phyloP scores from a whole-genome alignment of 2,329 filamentous ascomycete species.

The Colletotrichum sp. region DNA sequence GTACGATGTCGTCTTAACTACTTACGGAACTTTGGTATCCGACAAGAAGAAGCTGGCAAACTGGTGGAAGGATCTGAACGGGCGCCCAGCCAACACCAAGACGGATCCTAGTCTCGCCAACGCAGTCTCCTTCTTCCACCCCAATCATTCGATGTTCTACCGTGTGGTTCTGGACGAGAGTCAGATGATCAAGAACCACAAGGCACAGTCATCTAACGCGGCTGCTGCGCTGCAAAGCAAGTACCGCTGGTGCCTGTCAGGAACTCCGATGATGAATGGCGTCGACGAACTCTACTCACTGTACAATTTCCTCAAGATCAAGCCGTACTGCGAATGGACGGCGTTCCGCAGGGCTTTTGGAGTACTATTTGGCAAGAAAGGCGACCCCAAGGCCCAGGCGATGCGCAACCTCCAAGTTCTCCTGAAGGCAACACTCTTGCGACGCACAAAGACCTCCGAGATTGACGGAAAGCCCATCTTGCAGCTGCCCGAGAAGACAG shows the following conservation, averaged over 20 bases:
- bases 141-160: constrained; percentile 63
- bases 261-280: constrained; percentile 89
- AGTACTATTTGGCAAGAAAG: constrained; percentile 37
- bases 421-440: constrained; percentile 80
- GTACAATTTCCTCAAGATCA: constrained; percentile 77
- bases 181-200: constrained; percentile 80
- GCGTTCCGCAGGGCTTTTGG: constrained; percentile 62
- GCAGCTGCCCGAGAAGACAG: constrained; percentile 68
- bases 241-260: constrained; percentile 77
- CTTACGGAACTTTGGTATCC: constrained; percentile 73
- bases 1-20: constrained; percentile 80
- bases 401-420: constrained; percentile 78
- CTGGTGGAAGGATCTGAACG: constrained; percentile 45
- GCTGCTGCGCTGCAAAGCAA: constrained; percentile 55
- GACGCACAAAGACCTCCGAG: constrained; percentile 79
- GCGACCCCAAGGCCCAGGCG: constrained; percentile 62
- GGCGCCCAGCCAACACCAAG: constrained; percentile 41
- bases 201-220: constrained; percentile 60
- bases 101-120: constrained; percentile 38
- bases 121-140: constrained; percentile 65
- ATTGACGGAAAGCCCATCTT: constrained; percentile 83
- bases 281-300: constrained; percentile 80
- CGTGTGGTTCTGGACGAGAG: constrained; percentile 80
- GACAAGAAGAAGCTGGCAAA: constrained; percentile 65
- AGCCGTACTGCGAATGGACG: constrained; percentile 71